phyloP scores from a whole-genome alignment of 495 filamentous ascomycete genomes.

The Glonium stellatum region DNA sequence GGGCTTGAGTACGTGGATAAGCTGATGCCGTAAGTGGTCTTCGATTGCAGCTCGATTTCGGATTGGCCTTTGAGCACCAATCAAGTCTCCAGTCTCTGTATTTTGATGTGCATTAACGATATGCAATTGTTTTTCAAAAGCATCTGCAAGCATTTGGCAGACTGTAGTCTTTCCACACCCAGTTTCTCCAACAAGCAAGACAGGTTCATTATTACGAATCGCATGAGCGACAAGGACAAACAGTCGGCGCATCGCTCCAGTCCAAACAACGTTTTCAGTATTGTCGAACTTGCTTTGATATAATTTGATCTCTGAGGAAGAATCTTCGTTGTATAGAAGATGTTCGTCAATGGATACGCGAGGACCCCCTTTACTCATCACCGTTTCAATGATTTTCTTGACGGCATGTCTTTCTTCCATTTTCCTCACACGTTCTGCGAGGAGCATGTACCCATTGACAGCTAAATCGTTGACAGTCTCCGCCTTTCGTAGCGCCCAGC shows the following conservation, averaged over 20 bases:
- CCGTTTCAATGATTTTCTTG: constrained; percentile 82
- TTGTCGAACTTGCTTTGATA: constrained; percentile 42
- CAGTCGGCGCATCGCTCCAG: constrained; percentile 82
- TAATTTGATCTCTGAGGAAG: constrained; percentile 48
- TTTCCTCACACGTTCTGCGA: constrained; percentile 91
- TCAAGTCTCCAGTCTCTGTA: constrained; percentile 91
- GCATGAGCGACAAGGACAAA: constrained; percentile 80
- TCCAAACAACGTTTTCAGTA: constrained; percentile 74
- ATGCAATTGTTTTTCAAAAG: constrained; percentile 63
- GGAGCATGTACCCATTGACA: constrained; percentile 87
- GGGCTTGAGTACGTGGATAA: constrained; percentile 44
- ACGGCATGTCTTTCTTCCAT: constrained; percentile 76
- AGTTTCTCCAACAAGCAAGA: constrained; percentile 90
- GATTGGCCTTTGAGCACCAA: constrained; percentile 88
- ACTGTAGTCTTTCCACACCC: constrained; percentile 97
- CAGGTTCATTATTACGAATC: constrained; percentile 83
- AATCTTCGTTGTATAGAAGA: constrained; percentile 56
- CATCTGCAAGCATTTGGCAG: constrained; percentile 82
- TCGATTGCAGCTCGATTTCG: constrained; percentile 71
- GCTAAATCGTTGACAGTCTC: constrained; percentile 85
- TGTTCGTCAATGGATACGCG: constrained; percentile 67
- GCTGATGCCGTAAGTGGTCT: constrained; percentile 55
- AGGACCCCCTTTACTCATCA: constrained; percentile 54
- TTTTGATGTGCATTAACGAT: constrained; percentile 98
- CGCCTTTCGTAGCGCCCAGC: constrained; percentile 85